Conservation (phyloP, 2,329 filamentous ascomycete species). For the Penicillium digitatum region DNA sequence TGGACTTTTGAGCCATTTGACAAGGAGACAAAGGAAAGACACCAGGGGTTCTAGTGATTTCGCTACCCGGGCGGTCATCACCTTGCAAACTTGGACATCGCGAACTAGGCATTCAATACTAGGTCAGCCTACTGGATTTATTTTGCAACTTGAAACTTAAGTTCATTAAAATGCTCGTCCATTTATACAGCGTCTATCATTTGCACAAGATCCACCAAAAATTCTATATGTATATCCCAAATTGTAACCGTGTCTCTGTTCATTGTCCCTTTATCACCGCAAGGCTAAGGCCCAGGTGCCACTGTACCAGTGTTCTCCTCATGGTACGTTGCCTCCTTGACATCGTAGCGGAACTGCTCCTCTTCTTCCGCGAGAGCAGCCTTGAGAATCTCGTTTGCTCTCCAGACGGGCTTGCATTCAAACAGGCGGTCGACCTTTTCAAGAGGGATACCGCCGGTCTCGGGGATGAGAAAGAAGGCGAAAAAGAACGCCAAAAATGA, state of each 20-base stretch:
- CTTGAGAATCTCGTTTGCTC: constrained; percentile 35
- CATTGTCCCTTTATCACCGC: neutral
- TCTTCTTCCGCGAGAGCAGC: constrained; percentile 35
- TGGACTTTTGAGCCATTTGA: neutral
- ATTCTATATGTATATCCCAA: neutral
- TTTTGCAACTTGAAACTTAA: neutral
- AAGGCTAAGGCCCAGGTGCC: neutral
- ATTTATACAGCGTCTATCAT: neutral
- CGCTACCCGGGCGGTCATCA: too few relatives aligned
- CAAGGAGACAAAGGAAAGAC: neutral
- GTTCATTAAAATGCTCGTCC: neutral
- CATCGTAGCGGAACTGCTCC: constrained; percentile 31
- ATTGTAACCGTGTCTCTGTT: neutral
- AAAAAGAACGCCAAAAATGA: constrained; percentile 58
- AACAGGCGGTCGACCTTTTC: constrained; percentile 65
- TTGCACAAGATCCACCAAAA: neutral
- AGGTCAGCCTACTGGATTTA: neutral
- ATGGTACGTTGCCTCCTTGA: constrained; percentile 24
- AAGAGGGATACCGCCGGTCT: constrained; percentile 63
- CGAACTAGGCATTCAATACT: neutral
- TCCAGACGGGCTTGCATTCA: constrained; percentile 37
- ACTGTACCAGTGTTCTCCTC: constrained; percentile 14
- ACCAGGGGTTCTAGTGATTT: too few relatives aligned
- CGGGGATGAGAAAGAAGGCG: constrained; percentile 60
- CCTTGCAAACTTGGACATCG: neutral